Base-by-base conservation (phyloP, 148 eudicot species). In the Polygonum aviculare region DNA sequence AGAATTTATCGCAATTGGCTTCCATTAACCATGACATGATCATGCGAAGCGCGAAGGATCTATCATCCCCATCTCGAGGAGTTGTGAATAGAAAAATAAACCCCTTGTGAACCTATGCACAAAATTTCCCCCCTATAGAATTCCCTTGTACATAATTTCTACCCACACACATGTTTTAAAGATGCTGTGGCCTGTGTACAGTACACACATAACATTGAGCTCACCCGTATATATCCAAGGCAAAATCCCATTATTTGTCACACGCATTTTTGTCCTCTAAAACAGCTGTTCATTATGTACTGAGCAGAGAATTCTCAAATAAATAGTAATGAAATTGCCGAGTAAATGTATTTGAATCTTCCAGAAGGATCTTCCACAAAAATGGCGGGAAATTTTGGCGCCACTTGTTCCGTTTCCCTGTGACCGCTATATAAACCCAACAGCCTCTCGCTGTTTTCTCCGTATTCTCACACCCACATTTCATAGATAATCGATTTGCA, bases 1-100 rank as follows among this genome's bases (percentile, higher is more conserved):
- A 89, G 93, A 89, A 86, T 78, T 82, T 89, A 79, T 86, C 93
- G 5, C 88, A 87, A 60, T 78, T 89, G 77, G 93, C 93, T 31
- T 77, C 93, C 26, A 89, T 89, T 77, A 89, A 89, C 76, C 93
- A 81, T 7, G 93, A 89, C 50, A 87, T 89, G 77, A 84, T 87
- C 72, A 44, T 85, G 77, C 89, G 86, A 71, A 87, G 77, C 54
- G 86, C 80, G 76, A 85, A 76, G 75, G 86, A 81, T 74, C 21
- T 21, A 21, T 60, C 67, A 21, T 63, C 70, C 2, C 70, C 40
- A 31, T 35, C 39, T 18, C 18, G 1, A 22, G 12, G 41, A 63
- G 4, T n/a, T 15, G 41, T 35, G n/a, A 63, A 35, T 12, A 3
- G 18, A 63, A 63, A 63, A 33, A 33, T 63, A 63, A 63, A 63